phyloP scores from a whole-genome alignment of 306 rosid genomes.

The Acacia melanoxylon region DNA sequence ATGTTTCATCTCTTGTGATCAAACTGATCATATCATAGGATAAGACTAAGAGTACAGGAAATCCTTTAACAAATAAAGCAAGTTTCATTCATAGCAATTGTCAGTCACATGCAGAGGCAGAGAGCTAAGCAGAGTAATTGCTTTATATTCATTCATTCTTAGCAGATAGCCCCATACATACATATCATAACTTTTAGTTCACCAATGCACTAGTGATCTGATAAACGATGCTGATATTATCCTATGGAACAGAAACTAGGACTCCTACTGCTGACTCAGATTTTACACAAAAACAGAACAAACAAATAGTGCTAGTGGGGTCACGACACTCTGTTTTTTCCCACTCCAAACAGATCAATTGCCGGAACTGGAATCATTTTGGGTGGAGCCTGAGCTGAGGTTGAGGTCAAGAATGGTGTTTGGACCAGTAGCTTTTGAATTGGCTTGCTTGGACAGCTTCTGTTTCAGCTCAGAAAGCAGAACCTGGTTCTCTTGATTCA shows the following conservation, averaged over 20 bases:
- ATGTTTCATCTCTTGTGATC: not conserved
- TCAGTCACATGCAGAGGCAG: slow-evolving; percentile 12
- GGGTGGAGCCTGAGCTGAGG: slow-evolving; percentile 54
- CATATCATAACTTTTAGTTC: slow-evolving; percentile 51
- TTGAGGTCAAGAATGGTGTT: slow-evolving; percentile 66
- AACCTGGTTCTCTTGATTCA: slow-evolving; percentile 92
- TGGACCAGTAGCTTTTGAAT: slow-evolving; percentile 46
- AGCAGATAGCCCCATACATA: slow-evolving; percentile 51
- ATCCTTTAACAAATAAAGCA: not conserved
- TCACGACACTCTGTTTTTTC: slow-evolving; percentile 30
- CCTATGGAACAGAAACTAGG: slow-evolving; percentile 65
- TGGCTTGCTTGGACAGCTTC: slow-evolving; percentile 66
- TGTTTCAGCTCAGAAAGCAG: slow-evolving; percentile 90
- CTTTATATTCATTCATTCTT: slow-evolving; percentile 47
- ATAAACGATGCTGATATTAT: slow-evolving; percentile 38
- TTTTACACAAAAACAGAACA: slow-evolving; percentile 53
- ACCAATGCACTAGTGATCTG: slow-evolving; percentile 41
- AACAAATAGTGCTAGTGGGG: slow-evolving; percentile 56
- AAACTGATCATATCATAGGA: not conserved
- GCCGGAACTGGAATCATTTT: slow-evolving; percentile 64
- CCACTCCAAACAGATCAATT: slow-evolving; percentile 41
- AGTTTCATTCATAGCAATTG: slow-evolving; percentile 3
- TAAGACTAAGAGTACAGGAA: not conserved
- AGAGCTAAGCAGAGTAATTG: slow-evolving; percentile 36
- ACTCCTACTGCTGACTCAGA: slow-evolving; percentile 53